These are phyloP conservation scores for Teunomyces cretensis DNA, from an alignment of 805 yeast species.

Conservation along the genomic window DNA sequence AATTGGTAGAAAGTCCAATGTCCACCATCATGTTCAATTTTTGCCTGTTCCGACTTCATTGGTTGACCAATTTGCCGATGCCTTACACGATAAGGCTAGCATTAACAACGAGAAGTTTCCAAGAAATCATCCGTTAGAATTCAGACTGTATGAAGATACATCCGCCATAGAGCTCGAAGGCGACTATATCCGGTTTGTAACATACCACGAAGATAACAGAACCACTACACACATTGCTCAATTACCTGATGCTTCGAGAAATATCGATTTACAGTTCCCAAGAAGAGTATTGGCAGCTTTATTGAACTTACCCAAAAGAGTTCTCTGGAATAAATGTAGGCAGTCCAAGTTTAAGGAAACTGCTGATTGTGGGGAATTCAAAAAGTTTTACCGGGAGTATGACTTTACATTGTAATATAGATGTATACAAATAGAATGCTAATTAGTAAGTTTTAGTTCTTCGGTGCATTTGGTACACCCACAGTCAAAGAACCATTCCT, in stretches of 20 bases:
- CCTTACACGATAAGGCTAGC: slow-evolving; percentile 42
- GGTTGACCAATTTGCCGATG: slow-evolving; percentile 42
- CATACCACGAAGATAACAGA: slow-evolving; percentile 20
- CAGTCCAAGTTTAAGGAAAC: slow-evolving; percentile 65
- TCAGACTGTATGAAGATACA: slow-evolving; percentile 29
- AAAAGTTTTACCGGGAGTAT: slow-evolving; percentile 48
- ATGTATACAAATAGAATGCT: neutral
- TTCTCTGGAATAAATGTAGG: slow-evolving; percentile 75
- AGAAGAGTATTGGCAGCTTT: slow-evolving; percentile 72
- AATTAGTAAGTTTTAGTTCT: slow-evolving; percentile 12
- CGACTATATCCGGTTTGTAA: slow-evolving; percentile 38
- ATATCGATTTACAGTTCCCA: slow-evolving; percentile 80
- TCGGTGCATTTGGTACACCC: slow-evolving; percentile 46
- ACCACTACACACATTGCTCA: slow-evolving; percentile 18
- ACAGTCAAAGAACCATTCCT: slow-evolving; percentile 62
- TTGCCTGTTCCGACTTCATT: slow-evolving; percentile 60
- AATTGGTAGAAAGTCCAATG: slow-evolving; percentile 58
- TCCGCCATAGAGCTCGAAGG: slow-evolving; percentile 22
- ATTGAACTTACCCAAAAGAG: slow-evolving; percentile 57
- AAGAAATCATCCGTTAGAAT: slow-evolving; percentile 44
- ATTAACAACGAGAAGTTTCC: slow-evolving; percentile 49
- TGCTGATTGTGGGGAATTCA: slow-evolving; percentile 62
- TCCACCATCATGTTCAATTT: slow-evolving; percentile 78
- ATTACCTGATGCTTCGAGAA: slow-evolving; percentile 24
- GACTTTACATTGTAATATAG: slow-evolving; percentile 45